A percentile compares a stretch with the other conserved stretches of the same genome.
phyloP scores from a whole-genome alignment of 2,329 filamentous ascomycete genomes.

The Lecanicillium sp. region DNA sequence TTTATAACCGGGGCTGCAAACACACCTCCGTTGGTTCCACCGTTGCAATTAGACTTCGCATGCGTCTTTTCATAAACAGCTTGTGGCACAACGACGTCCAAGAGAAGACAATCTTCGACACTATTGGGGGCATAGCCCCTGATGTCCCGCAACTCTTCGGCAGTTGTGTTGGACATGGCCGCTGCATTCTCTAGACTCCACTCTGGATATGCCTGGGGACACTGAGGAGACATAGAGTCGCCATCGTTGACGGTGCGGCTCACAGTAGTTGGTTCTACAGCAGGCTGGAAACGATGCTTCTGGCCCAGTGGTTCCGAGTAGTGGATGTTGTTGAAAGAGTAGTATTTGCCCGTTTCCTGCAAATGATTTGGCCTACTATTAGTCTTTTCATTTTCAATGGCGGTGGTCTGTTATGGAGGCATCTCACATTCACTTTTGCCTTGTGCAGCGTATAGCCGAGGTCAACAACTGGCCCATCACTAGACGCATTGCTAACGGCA shows the following conservation, averaged over 20 bases:
- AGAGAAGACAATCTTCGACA: constrained; percentile 36
- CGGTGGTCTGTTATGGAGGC: no score
- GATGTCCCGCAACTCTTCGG: no score
- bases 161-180: neutral
- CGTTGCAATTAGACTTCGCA: neutral
- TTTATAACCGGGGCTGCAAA: no score
- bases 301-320: constrained; percentile 25
- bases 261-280: constrained; percentile 12
- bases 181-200: constrained; percentile 7
- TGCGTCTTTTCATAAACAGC: constrained; percentile 20
- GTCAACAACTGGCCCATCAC: constrained; percentile 5
- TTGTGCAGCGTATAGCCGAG: constrained; percentile 11
- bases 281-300: constrained; percentile 22
- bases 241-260: constrained; percentile 22
- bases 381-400: neutral
- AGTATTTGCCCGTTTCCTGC: constrained; percentile 18
- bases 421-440: constrained; percentile 2
- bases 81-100: constrained; percentile 36
- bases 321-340: constrained; percentile 28
- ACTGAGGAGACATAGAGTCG: constrained; percentile 5
- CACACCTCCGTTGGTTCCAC: constrained; percentile 1
- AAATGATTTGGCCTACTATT: neutral
- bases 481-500: neutral
- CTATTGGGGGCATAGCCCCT: neutral
- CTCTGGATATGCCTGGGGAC: constrained; percentile 17